Base-by-base conservation (phyloP, 768 basidiomycete species). In the Boletellus ananiceps region DNA sequence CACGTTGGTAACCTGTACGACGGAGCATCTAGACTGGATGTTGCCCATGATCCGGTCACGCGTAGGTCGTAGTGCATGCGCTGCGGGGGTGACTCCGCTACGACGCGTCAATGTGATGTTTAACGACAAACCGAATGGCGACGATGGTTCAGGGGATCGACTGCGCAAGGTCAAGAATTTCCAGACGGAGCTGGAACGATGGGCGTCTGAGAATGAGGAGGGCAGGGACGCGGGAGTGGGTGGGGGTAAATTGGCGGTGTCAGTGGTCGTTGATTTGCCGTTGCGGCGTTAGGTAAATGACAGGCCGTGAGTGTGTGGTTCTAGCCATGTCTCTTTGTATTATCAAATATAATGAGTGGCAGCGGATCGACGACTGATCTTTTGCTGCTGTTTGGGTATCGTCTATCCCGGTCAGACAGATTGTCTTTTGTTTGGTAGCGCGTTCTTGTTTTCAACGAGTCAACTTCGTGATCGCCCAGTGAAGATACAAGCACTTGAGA, bases 1-100 rank as follows among this genome's bases (percentile, higher is more conserved):
- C 31, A 39, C 38, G 38, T 18, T 61, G 49, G 56, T 35, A 27
- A 61, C 44, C 52, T 54, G 54, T 23, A 44, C 40, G 25, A 51
- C 50, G 29, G 35, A 23, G 2, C 50, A 35, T 47, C 35, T 62
- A 35, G 52, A 58, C 3, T 12, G 21, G 31, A 43, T 57, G 25
- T 14, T 48, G 44, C 21, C 37, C 8, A 57, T 55, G 52, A 31
- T 50, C 27, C 48, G 40, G 18, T 58, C 54, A 12, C 57, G 49
- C 11, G 31, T n/a, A 18, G 54, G 45, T 4, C 11, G 40, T 14
- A 14, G 15, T 21, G 56, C 46, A 2, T 39, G 39, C 18, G 45
- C 44, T 33, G 38, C 47, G 1, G 39, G 36, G 6, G 41, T 44
- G 11, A 41, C 52, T 5, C 1, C 48, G 3, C 57, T 61, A 36